A percentile compares a stretch with the other conserved stretches of the same genome.
Evolutionary conservation across 176 grass and related monocot genomes (phyloP).

Genomic region (maize (Zea mays)): Zm-B73-REFERENCE-NAM-5.0 NC_050104.1:83541501-83542000

Average conservation of each 20-base stretch:
- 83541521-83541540: background rate
- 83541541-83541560: constrained; percentile 9
- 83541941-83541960: background rate
- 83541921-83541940: constrained; percentile 35
- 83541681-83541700: background rate
- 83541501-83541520: constrained; percentile 11
- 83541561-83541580: background rate
- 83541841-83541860: constrained; percentile 15
- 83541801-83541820: background rate
- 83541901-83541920: constrained; percentile 45
- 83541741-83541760: background rate
- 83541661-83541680: background rate
- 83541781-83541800: background rate
- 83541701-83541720: background rate
- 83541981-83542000: background rate
- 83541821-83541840: constrained; percentile 19
- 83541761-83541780: background rate
- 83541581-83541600: background rate
- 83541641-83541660: background rate
- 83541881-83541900: constrained; percentile 37
- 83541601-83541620: background rate
- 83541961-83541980: constrained; percentile 29
- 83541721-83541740: background rate
- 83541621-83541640: background rate
- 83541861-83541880: constrained; percentile 10